phyloP scores from a whole-genome alignment of 2,329 filamentous ascomycete genomes.

The Diplodia corticola region DNA sequence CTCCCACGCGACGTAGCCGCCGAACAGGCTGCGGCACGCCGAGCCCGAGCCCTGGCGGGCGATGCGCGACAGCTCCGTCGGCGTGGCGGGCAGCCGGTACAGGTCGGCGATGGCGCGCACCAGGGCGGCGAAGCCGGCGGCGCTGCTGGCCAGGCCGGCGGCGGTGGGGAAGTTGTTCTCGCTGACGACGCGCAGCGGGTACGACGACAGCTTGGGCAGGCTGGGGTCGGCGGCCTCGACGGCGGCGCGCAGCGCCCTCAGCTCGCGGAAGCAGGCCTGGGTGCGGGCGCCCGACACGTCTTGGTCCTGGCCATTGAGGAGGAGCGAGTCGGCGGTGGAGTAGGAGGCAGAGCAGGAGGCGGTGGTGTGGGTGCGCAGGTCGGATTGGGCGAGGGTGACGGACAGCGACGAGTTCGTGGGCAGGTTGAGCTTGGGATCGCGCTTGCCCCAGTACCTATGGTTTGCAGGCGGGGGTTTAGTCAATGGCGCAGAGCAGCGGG shows the following conservation, averaged over 20 bases:
- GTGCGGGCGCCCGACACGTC: constrained; percentile 86
- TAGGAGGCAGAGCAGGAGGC: constrained; percentile 82
- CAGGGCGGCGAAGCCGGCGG: constrained; percentile 66
- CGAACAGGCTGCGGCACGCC: constrained; percentile 89
- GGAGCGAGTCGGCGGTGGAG: constrained; percentile 67
- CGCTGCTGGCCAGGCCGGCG: constrained; percentile 72
- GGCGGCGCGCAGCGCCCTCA: constrained; percentile 72
- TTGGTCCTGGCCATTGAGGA: constrained; percentile 79
- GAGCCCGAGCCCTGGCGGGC: constrained; percentile 93
- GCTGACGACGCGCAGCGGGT: constrained; percentile 82
- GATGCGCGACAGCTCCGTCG: constrained; percentile 82
- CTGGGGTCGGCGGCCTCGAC: constrained; percentile 72
- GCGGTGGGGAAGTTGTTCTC: constrained; percentile 99
- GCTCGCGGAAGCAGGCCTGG: constrained; percentile 89
- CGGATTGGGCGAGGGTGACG: constrained; percentile 90
- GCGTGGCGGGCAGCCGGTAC: constrained; percentile 78
- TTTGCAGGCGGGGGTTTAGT: constrained; percentile 5
- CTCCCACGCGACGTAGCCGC: constrained; percentile 94
- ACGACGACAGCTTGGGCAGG: constrained; percentile 76
- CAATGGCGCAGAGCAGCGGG: constrained; percentile 26
- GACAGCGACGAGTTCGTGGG: constrained; percentile 97
- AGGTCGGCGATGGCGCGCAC: constrained; percentile 88
- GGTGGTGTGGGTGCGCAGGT: constrained; percentile 93
- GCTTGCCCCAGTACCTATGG: constrained; percentile 88
- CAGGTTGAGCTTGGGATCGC: constrained; percentile 88